Base-by-base conservation (phyloP, 169 alveolate genomes). In the Babesia sp. region DNA sequence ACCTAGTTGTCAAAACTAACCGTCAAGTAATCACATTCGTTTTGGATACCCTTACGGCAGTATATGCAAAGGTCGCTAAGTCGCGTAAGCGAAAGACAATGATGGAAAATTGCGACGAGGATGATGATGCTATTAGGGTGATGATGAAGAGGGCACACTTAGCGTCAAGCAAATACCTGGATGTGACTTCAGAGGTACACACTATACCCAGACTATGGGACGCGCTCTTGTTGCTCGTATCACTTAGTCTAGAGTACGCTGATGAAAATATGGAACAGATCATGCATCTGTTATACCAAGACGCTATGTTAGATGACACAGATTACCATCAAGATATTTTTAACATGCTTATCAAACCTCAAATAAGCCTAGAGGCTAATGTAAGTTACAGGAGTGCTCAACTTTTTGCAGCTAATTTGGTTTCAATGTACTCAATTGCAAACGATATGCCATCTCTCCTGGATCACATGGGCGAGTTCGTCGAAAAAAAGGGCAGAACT, bases 191-290 rank as follows among this genome's bases (percentile, higher is more conserved):
- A 0, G n/a, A 31, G 3, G 22, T 45, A 48, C 61, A 45, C 2
- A 50, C 33, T 7, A 50, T 64, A n/a, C 61, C 60, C 11, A 64
- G 33, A 3, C 20, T 64, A 24, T 64, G 74, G 74, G 74, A 64
- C 22, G 59, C 61, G 24, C 45, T 64, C 14, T 18, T 64, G 64
- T 48, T 64, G 22, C 51, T 64, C n/a, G 48, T 46, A 14, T 44
- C 69, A 28, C 51, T 74, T 22, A 59, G 63, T 22, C 42, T 74
- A 55, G 84, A 74, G 51, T 31, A 58, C 20, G 75, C 71, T 2
- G 84, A 74, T 42, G 24, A 26, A 16, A 74, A 59, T 48, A 57
- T 74, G 7, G 51, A 61, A 18, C 55, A 54, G 55, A 37, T 74
- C 29, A 20, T 74, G 44, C 29, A 60, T 29, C 76, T 74, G 24